These are phyloP conservation scores for Globisporangium solare DNA, from an alignment of 352 stramenopile species.

Conservation along the genomic window DNA sequence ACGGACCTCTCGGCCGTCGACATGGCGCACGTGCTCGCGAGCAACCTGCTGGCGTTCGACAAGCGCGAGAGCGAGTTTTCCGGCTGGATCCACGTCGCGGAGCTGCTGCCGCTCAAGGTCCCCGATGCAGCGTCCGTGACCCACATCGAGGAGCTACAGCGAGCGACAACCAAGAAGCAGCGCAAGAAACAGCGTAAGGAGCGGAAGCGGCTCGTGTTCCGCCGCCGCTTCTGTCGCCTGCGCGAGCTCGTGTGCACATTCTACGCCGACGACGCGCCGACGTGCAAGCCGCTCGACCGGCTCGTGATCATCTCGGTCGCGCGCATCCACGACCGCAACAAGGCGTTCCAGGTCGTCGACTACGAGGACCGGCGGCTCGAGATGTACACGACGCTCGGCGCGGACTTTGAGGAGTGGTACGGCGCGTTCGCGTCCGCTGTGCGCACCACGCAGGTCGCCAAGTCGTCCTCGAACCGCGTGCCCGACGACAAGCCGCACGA, in stretches of 20 bases:
- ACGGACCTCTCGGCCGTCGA: constrained; percentile 29
- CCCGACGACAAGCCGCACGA: background rate
- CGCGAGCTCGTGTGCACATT: constrained; percentile 39
- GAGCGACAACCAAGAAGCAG: background rate
- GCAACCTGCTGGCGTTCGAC: constrained; percentile 19
- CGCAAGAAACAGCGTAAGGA: background rate
- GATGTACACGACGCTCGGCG: constrained; percentile 30
- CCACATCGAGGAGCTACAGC: background rate
- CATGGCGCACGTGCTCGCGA: constrained; percentile 15
- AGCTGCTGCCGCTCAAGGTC: background rate
- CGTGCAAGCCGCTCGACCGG: constrained; percentile 11
- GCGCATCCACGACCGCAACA: constrained; percentile 43
- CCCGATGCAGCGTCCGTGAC: too few relatives aligned
- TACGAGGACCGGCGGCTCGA: constrained; percentile 37
- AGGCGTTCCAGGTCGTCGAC: constrained; percentile 39
- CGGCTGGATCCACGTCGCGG: constrained; percentile 33
- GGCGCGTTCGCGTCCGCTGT: constrained; percentile 32
- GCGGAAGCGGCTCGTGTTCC: constrained; percentile 13
- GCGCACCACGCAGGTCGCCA: constrained; percentile 30
- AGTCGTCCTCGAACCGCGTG: constrained; percentile 6
- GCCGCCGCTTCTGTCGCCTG: constrained; percentile 32
- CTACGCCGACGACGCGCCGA: constrained; percentile 25
- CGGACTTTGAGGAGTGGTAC: constrained; percentile 48
- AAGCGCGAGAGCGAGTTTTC: constrained; percentile 22
- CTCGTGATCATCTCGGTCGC: constrained; percentile 39